Evolutionary conservation across 345 rosid genomes (phyloP).

Genomic region (Xanthoceras sorbifolium): DNA sequence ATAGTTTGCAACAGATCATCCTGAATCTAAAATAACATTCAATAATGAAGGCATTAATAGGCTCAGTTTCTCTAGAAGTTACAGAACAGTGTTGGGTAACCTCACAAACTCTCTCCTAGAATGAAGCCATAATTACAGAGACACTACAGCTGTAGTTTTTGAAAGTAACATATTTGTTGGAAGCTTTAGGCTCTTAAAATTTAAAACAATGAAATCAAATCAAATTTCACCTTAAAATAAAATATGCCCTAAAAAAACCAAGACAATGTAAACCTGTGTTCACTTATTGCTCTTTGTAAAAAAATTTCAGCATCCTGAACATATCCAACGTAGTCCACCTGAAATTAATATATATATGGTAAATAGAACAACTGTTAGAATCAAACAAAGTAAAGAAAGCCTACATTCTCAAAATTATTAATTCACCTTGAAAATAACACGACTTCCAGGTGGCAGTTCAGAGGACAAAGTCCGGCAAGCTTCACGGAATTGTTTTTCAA

Average conservation of each 20-base stretch:
- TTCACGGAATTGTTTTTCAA: constrained; percentile 85
- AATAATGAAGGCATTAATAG: background rate
- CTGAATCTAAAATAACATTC: background rate
- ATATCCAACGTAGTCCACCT: constrained; percentile 82
- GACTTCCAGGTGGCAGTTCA: constrained; percentile 48
- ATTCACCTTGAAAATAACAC: constrained; percentile 60
- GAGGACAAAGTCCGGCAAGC: constrained; percentile 70
- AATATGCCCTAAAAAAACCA: background rate
- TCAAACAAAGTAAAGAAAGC: constrained; percentile 20
- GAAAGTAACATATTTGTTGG: background rate
- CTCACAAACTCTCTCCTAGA: background rate
- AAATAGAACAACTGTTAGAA: constrained; percentile 9
- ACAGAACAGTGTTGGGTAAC: background rate
- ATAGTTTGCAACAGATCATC: constrained; percentile 8
- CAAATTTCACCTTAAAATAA: background rate
- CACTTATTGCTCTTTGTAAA: constrained; percentile 74
- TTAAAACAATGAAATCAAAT: constrained; percentile 1
- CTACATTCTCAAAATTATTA: constrained; percentile 14
- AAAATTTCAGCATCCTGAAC: constrained; percentile 71
- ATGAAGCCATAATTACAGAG: constrained; percentile 6
- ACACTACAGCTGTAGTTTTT: background rate
- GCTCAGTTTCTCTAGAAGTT: background rate
- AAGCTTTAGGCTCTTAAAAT: background rate
- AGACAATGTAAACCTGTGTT: constrained; percentile 56
- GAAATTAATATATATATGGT: constrained; percentile 27